phyloP scores from a whole-genome alignment of 331 rosid genomes.

The Rosa hybrid region DNA sequence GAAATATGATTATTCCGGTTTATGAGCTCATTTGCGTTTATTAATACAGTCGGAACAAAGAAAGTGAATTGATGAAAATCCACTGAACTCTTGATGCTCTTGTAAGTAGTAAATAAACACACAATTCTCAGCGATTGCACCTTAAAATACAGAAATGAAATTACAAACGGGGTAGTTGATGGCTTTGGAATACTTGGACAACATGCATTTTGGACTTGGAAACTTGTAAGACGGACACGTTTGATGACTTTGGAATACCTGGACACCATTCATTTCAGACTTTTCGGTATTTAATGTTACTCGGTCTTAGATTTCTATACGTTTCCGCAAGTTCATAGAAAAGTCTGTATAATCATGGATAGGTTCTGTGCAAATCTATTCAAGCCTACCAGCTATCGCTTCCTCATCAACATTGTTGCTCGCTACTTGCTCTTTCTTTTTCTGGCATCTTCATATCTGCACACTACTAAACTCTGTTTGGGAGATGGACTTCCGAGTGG shows the following conservation, averaged over 20 bases:
- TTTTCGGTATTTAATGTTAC: too few relatives aligned
- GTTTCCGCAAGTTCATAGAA: background rate
- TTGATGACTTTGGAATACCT: background rate
- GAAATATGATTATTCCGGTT: too few relatives aligned
- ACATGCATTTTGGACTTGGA: too few relatives aligned
- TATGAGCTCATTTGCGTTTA: background rate
- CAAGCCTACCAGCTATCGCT: background rate
- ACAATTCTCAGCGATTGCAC: too few relatives aligned
- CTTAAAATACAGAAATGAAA: too few relatives aligned
- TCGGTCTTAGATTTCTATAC: background rate
- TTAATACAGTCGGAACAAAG: too few relatives aligned
- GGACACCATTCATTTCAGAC: background rate
- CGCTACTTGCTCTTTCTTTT: background rate
- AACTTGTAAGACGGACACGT: too few relatives aligned
- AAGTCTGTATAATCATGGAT: background rate
- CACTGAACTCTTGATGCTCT: too few relatives aligned
- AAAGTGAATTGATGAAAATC: too few relatives aligned
- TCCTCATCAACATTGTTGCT: background rate
- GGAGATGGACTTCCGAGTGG: background rate
- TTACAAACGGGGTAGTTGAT: too few relatives aligned
- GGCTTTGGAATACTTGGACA: background rate
- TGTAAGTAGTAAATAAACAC: too few relatives aligned
- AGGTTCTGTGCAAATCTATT: background rate
- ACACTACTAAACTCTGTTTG: background rate
- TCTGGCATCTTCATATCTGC: background rate